Evolutionary conservation across 331 rosid species (phyloP).

Genomic region (Telfairia occidentalis): DNA sequence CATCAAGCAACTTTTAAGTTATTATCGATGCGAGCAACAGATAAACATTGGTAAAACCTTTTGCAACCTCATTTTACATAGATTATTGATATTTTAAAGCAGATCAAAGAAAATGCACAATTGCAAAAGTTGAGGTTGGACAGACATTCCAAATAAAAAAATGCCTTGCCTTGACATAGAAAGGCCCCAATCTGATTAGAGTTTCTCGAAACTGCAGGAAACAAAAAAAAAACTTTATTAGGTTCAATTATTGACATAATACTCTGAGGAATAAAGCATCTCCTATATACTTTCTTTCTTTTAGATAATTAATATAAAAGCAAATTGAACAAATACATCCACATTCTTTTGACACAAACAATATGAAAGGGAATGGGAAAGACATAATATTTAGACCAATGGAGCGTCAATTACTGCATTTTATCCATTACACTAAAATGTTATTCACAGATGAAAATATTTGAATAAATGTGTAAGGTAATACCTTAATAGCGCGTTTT

Average conservation of each 20-base stretch:
- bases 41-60: conserved; percentile 1
- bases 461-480: neutral
- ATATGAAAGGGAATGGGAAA: neutral
- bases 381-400: neutral
- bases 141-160: neutral
- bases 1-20: neutral
- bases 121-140: neutral
- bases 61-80: conserved; percentile 1
- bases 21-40: neutral
- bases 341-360: neutral
- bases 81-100: neutral
- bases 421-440: neutral
- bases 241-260: conserved; percentile 5
- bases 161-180: conserved; percentile 80
- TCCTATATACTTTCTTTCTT: neutral
- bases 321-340: neutral
- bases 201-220: conserved; percentile 91
- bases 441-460: neutral
- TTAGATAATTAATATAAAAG: neutral
- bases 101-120: neutral
- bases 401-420: neutral
- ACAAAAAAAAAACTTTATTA: conserved; percentile 24
- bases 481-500: conserved; percentile 71
- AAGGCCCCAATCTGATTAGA: conserved; percentile 82
- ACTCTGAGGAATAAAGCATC: neutral